Base-by-base conservation (phyloP, 2,329 filamentous ascomycete species). In the Diaporthe sp. region DNA sequence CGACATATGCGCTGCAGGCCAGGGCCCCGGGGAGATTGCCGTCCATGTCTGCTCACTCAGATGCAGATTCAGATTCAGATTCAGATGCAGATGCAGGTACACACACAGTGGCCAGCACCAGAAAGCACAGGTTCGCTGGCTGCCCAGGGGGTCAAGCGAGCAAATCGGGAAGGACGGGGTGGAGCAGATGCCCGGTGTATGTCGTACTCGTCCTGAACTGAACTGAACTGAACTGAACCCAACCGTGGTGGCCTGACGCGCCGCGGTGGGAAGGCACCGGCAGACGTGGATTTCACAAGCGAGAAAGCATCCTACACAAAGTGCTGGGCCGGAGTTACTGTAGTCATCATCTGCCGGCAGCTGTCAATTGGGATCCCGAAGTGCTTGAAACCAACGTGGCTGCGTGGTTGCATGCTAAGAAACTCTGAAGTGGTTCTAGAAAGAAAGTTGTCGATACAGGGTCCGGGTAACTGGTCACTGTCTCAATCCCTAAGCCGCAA, bases 1-100 rank as follows among this genome's bases (percentile, higher is more conserved):
- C 61, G 61, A 66, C 61, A 51, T 35, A 19, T 32, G 27, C 19
- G n/a, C 59, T 65, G 59, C 39, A 65, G 27, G 42, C 42, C 58
- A 42, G 37, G 25, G 58, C 13, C 58, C 58, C 22, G 37, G 58
- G 37, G 39, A 63, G 58, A 44, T 63, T 63, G 58, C 37, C 37
- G 58, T 44, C 25, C 61, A 66, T 50, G 44, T 37, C 32, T 51
- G 61, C 12, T 22, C 44, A 27, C 12, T 22, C 44, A 27, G 61
- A 51, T 37, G 30, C 44, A 51, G 44, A 51, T 32, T 44, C 61
- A 66, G 61, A 30, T 66, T 22, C 44, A 32, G 10, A 50, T 12
- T 37, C 61, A 35, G 42, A 50, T 50, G 42, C 30, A 35, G 42
- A 50, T 30, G 61, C 61, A 65, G 61, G 61, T 65, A 50, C 42